Evolutionary conservation across 441 rosid species (phyloP).

Genomic region (Populus hybrid): DNA sequence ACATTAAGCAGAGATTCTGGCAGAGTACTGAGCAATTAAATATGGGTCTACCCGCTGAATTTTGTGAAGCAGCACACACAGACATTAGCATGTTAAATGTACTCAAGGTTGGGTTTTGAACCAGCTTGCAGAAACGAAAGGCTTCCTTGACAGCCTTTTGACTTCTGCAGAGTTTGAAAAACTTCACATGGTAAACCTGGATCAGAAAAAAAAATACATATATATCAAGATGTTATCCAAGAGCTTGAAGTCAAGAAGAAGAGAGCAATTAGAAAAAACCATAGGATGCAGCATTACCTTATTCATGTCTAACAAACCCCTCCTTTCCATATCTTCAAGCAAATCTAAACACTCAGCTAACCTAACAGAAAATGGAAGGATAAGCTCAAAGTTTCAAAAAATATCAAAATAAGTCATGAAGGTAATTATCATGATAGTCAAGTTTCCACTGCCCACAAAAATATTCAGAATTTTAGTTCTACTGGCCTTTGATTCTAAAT

Average conservation of each 20-base stretch:
- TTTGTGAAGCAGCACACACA: constrained; percentile 77
- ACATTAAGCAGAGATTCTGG: constrained; percentile 8
- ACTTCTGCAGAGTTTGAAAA: constrained; percentile 71
- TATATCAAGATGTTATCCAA: neutral
- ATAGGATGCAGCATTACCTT: constrained; percentile 45
- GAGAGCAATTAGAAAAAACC: constrained; percentile 3
- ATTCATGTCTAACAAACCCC: constrained; percentile 64
- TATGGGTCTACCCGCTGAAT: constrained; percentile 57
- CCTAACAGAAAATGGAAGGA: constrained; percentile 40
- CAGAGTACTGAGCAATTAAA: constrained; percentile 1
- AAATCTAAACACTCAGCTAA: constrained; percentile 57
- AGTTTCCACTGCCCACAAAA: neutral
- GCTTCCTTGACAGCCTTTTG: constrained; percentile 75
- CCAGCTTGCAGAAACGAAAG: constrained; percentile 75
- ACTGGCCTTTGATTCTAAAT: neutral
- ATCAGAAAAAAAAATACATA: constrained; percentile 16
- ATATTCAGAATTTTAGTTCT: constrained; percentile 2
- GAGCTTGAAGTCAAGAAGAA: neutral
- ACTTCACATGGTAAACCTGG: constrained; percentile 86
- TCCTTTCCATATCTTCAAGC: constrained; percentile 72
- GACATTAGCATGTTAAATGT: constrained; percentile 96
- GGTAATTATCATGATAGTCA: neutral
- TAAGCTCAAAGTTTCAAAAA: constrained; percentile 20
- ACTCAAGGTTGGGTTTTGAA: constrained; percentile 80
- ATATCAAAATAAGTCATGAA: neutral